phyloP scores from a whole-genome alignment of 164 flowering plant genomes.

The Annona cherimola region DNA sequence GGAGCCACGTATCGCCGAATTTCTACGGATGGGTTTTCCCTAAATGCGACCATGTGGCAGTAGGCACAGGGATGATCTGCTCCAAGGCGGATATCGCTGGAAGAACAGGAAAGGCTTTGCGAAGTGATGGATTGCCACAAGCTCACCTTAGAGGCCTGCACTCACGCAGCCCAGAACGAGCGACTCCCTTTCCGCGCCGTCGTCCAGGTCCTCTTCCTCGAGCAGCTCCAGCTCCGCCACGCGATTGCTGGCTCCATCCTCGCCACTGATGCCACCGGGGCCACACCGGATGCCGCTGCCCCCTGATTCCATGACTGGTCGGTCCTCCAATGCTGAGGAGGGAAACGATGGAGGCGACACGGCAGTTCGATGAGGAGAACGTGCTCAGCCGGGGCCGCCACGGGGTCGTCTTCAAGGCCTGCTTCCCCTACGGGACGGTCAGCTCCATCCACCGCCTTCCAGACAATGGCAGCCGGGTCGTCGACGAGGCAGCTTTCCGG shows the following conservation, averaged over 20 bases:
- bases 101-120: conserved; percentile 73
- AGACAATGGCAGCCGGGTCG: conserved; percentile 25
- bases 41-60: conserved; percentile 83
- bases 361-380: conserved; percentile 88
- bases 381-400: conserved; percentile 62
- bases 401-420: conserved; percentile 79
- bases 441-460: conserved; percentile 72
- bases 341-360: conserved; percentile 76
- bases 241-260: conserved; percentile 79
- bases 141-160: conserved; percentile 93
- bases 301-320: conserved; percentile 25
- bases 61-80: conserved; percentile 74
- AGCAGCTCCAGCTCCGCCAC: conserved; percentile 92
- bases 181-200: conserved; percentile 82
- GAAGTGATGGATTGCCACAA: conserved; percentile 79
- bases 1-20: conserved; percentile 62
- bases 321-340: conserved; percentile 20
- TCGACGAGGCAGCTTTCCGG: conserved; percentile 43
- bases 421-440: conserved; percentile 72
- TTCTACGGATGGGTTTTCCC: conserved; percentile 79
- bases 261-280: conserved; percentile 39
- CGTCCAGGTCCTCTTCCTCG: conserved; percentile 91
- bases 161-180: conserved; percentile 98
- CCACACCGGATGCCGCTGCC: conserved; percentile 19
- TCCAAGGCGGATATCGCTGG: conserved; percentile 67